Conservation (phyloP, 2,329 filamentous ascomycete species). For the Phialemonium atrogriseum region DNA sequence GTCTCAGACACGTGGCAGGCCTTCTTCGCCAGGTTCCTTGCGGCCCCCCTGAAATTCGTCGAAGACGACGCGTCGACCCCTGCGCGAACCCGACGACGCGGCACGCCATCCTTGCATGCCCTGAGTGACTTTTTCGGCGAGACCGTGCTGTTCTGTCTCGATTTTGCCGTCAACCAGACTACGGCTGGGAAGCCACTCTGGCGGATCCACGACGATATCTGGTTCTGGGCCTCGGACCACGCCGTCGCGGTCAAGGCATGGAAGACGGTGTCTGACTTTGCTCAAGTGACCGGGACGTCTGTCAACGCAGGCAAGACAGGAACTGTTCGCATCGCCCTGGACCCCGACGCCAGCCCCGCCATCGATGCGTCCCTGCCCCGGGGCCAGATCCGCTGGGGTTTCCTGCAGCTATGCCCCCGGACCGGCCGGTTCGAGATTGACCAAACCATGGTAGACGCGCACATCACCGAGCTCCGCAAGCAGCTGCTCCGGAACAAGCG, state of each 20-base stretch:
- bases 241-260: conserved; percentile 47
- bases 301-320: conserved; percentile 47
- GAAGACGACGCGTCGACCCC: conserved; percentile 36
- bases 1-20: conserved; percentile 40
- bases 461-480: conserved; percentile 48
- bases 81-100: conserved; percentile 36
- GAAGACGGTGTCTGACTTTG: conserved; percentile 48
- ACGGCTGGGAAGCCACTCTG: conserved; percentile 45
- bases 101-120: conserved; percentile 47
- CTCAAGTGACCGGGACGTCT: conserved; percentile 43
- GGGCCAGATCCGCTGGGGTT: conserved; percentile 45
- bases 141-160: conserved; percentile 50
- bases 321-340: conserved; percentile 29
- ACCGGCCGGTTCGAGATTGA: conserved; percentile 52
- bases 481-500: conserved; percentile 45
- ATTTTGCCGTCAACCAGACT: conserved; percentile 50
- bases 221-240: conserved; percentile 49
- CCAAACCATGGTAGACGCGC: conserved; percentile 46
- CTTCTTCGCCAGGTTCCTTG: conserved; percentile 47
- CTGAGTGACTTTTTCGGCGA: conserved; percentile 50
- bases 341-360: conserved; percentile 7
- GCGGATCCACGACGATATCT: conserved; percentile 56
- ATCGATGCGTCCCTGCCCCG: conserved; percentile 29
- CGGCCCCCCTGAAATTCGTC: conserved; percentile 42
- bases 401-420: conserved; percentile 44